A percentile compares a stretch with the other conserved stretches of the same genome.
Evolutionary conservation across 2,329 filamentous ascomycete species (phyloP).

Genomic region (Truncatella angustata): DNA sequence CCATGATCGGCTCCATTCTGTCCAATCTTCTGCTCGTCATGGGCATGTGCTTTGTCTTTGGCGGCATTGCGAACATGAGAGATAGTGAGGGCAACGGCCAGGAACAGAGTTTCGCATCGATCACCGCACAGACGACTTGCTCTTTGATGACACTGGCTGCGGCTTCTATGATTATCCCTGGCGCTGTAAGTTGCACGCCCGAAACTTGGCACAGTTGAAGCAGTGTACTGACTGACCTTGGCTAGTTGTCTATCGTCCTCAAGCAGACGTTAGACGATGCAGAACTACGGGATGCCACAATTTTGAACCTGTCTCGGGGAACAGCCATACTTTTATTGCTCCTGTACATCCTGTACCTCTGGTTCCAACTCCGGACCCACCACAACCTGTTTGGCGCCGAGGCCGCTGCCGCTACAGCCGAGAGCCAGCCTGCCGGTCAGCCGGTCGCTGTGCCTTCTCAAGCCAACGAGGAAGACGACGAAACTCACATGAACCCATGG

Average conservation of each 20-base stretch:
- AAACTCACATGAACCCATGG: conserved; percentile 58
- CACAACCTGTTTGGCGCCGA: conserved; percentile 67
- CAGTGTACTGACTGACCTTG: background rate
- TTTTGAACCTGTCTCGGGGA: conserved; percentile 70
- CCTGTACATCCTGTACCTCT: conserved; percentile 74
- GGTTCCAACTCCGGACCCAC: conserved; percentile 77
- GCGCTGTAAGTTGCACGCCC: conserved; percentile 64
- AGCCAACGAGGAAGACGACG: conserved; percentile 33
- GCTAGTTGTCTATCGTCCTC: conserved; percentile 65
- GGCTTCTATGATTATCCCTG: conserved; percentile 76
- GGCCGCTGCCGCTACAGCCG: conserved; percentile 19
- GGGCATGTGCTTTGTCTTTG: conserved; percentile 77
- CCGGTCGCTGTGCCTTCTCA: conserved; percentile 2
- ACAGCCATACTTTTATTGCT: conserved; percentile 73
- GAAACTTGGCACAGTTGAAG: too few relatives aligned
- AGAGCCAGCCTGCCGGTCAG: background rate
- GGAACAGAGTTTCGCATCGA: conserved; percentile 73
- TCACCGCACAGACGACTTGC: conserved; percentile 73
- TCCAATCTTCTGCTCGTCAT: conserved; percentile 90
- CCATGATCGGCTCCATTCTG: conserved; percentile 93
- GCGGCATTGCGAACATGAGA: conserved; percentile 63
- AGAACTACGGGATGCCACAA: conserved; percentile 48
- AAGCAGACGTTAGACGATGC: conserved; percentile 31
- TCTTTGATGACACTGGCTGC: conserved; percentile 75
- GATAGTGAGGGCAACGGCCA: conserved; percentile 53